Evolutionary conservation across 2,329 filamentous ascomycete species (phyloP).

Genomic region (Alternaria burnsii): DNA sequence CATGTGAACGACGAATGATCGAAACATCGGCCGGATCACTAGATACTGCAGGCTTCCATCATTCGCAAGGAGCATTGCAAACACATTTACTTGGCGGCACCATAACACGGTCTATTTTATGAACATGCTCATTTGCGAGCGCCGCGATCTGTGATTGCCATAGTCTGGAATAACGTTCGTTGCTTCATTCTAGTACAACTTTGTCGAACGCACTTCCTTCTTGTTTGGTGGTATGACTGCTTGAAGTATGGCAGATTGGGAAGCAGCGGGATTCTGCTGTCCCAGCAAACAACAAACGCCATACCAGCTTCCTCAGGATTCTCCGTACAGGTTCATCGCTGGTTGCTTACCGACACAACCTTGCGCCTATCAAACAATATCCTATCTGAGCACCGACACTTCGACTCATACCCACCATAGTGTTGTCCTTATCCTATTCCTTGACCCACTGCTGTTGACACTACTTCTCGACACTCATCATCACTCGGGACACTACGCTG

Average conservation of each 20-base stretch:
- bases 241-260: not conserved
- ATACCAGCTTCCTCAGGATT: not conserved
- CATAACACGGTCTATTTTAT: not conserved
- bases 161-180: not conserved
- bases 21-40: not conserved
- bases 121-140: not conserved
- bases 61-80: not conserved
- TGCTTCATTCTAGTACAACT: not conserved
- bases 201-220: not conserved
- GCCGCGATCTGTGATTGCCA: not conserved
- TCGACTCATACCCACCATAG: not conserved
- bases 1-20: not conserved
- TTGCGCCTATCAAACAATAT: conserved; percentile 10
- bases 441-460: not conserved
- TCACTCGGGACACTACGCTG: not conserved
- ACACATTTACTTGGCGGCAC: not conserved
- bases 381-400: conserved; percentile 12
- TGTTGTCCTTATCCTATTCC: not conserved
- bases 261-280: not conserved
- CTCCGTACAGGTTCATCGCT: not conserved
- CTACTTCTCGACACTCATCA: not conserved
- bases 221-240: not conserved
- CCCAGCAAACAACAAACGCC: conserved; percentile 9
- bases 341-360: conserved; percentile 1
- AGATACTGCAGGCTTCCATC: not conserved